Evolutionary conservation across 2,329 filamentous ascomycete species (phyloP).

Genomic region (Colletotrichum godetiae): DNA sequence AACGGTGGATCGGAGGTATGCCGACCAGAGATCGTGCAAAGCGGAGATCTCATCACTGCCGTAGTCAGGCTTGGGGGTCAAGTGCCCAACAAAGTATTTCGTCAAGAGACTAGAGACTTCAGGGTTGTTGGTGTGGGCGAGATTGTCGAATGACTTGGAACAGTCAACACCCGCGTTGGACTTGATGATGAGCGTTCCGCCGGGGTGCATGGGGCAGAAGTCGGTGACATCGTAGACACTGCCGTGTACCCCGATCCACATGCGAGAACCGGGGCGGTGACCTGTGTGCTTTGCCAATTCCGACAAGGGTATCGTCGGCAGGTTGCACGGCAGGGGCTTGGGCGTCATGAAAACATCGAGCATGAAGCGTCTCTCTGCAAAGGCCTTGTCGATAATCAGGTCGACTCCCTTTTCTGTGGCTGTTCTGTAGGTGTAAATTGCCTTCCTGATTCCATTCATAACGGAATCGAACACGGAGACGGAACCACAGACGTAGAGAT

Average conservation of each 20-base stretch:
- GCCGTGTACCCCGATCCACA: conserved; percentile 65
- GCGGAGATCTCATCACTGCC: conserved; percentile 53
- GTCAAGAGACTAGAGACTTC: conserved; percentile 64
- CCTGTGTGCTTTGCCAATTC: conserved; percentile 62
- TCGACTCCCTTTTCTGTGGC: conserved; percentile 64
- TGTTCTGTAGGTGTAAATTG: conserved; percentile 63
- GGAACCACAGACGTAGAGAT: conserved; percentile 42
- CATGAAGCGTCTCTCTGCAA: conserved; percentile 67
- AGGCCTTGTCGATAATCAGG: conserved; percentile 61
- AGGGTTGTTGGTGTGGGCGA: conserved; percentile 66
- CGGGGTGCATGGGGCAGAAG: conserved; percentile 64
- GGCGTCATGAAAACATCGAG: conserved; percentile 68
- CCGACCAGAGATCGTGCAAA: conserved; percentile 62
- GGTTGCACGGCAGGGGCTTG: conserved; percentile 61
- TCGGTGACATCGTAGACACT: conserved; percentile 65
- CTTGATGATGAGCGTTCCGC: conserved; percentile 63
- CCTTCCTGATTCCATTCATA: conserved; percentile 65
- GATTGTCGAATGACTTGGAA: conserved; percentile 62
- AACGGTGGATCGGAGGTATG: conserved; percentile 59
- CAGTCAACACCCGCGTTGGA: conserved; percentile 67
- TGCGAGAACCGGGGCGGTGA: conserved; percentile 56
- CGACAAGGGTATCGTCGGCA: conserved; percentile 61
- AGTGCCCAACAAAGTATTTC: conserved; percentile 65
- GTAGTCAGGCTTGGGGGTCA: conserved; percentile 62
- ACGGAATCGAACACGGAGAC: conserved; percentile 61